A percentile compares a stretch with the other conserved stretches of the same genome.
Evolutionary conservation across 768 basidiomycete species (phyloP).

Genomic region (Pleurotus platypus): DNA sequence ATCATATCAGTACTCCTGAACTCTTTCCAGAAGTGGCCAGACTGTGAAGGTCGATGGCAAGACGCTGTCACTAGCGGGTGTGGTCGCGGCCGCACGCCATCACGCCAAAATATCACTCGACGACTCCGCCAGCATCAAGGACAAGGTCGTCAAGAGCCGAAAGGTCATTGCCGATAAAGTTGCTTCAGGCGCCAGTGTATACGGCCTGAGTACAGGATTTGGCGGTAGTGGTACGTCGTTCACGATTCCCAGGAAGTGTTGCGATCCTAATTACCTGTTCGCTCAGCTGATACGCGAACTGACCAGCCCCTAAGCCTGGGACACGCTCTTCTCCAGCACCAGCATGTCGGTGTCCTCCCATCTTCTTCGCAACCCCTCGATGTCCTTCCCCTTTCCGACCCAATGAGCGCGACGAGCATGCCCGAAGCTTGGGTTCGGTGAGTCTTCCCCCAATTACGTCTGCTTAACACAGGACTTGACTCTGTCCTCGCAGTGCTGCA

Average conservation of each 20-base stretch:
- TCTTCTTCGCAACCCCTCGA: slow-evolving; percentile 44
- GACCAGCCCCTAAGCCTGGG: slow-evolving; percentile 70
- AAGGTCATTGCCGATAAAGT: slow-evolving; percentile 69
- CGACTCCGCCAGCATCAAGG: slow-evolving; percentile 34
- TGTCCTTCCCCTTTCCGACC: slow-evolving; percentile 68
- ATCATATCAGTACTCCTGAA: too few relatives aligned
- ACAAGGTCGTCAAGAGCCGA: slow-evolving; percentile 59
- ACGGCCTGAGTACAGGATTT: slow-evolving; percentile 80
- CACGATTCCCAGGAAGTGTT: neutral
- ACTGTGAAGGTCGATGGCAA: slow-evolving; percentile 61
- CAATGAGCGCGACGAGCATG: slow-evolving; percentile 66
- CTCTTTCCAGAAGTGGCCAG: slow-evolving; percentile 39
- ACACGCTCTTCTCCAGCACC: slow-evolving; percentile 81
- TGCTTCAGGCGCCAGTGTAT: slow-evolving; percentile 63
- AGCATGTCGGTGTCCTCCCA: slow-evolving; percentile 72
- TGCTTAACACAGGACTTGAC: neutral
- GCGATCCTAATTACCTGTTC: neutral
- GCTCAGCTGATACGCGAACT: slow-evolving; percentile 67
- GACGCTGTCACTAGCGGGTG: slow-evolving; percentile 60
- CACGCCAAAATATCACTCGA: slow-evolving; percentile 41
- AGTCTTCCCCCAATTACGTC: neutral
- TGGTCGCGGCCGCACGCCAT: slow-evolving; percentile 64
- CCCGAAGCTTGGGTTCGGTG: slow-evolving; percentile 80
- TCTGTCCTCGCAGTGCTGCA: slow-evolving; percentile 40
- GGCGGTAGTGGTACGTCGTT: slow-evolving; percentile 61